These are phyloP conservation scores for Vigna angularis DNA, from an alignment of 306 rosid species.

Conservation along the genomic window DNA sequence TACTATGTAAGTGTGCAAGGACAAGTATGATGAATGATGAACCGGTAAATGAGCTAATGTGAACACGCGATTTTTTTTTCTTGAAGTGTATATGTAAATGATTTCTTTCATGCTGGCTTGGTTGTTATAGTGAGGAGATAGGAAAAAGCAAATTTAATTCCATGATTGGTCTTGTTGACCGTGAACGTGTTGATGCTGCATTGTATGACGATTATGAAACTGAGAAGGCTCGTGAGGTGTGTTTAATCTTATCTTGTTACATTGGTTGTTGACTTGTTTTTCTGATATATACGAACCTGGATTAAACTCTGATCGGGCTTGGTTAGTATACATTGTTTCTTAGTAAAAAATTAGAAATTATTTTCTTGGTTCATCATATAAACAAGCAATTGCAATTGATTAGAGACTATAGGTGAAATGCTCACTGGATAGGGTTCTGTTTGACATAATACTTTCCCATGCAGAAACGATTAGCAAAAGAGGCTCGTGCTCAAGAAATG, in stretches of 20 bases:
- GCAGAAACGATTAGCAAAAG: slow-evolving; percentile 87
- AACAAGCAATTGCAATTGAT: neutral
- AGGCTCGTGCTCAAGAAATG: slow-evolving; percentile 84
- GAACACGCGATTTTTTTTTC: neutral
- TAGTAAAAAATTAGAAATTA: neutral
- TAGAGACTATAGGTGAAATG: neutral
- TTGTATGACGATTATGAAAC: slow-evolving; percentile 92
- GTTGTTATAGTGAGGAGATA: slow-evolving; percentile 82
- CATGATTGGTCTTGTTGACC: slow-evolving; percentile 94
- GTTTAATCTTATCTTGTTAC: slow-evolving; percentile 35
- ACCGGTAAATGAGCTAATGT: neutral
- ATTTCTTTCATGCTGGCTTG: slow-evolving; percentile 8
- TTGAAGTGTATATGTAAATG: slow-evolving; percentile 15
- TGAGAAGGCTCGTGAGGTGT: slow-evolving; percentile 89
- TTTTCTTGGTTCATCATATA: neutral
- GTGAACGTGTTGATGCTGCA: slow-evolving; percentile 81
- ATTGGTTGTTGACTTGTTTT: neutral
- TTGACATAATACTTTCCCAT: slow-evolving; percentile 33
- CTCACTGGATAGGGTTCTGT: slow-evolving; percentile 15
- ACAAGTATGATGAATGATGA: neutral
- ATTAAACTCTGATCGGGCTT: neutral
- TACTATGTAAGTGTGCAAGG: slow-evolving; percentile 67
- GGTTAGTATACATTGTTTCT: slow-evolving; percentile 5
- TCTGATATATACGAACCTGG: slow-evolving; percentile 6
- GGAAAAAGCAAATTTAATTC: slow-evolving; percentile 86